A percentile compares a stretch with the other conserved stretches of the same genome.
Conservation (phyloP, 2,329 filamentous ascomycete species). For the Eutypella sp. region DNA sequence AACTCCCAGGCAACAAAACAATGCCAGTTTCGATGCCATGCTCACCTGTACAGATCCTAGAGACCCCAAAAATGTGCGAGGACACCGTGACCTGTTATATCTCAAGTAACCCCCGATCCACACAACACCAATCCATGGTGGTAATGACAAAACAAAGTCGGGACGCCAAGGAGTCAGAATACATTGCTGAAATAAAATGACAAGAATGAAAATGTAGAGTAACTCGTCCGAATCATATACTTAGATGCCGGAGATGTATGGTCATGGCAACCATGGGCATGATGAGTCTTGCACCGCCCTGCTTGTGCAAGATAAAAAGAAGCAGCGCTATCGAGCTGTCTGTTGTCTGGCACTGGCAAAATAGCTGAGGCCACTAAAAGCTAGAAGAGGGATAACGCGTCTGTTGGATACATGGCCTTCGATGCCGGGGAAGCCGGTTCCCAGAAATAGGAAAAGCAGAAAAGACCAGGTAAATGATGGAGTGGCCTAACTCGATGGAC, state of each 20-base stretch:
- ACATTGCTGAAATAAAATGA: slow-evolving; percentile 21
- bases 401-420: slow-evolving; percentile 9
- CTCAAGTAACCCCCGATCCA: neutral
- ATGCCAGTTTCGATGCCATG: neutral
- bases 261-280: slow-evolving; percentile 20
- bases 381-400: neutral
- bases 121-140: slow-evolving; percentile 3
- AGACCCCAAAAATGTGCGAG: no score
- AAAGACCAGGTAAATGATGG: slow-evolving; percentile 3
- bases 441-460: neutral
- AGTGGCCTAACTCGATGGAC: slow-evolving; percentile 14
- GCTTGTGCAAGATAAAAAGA: no score
- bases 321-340: no score
- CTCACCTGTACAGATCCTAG: no score
- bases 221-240: slow-evolving; percentile 14
- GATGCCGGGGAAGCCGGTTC: slow-evolving; percentile 15
- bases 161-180: slow-evolving; percentile 17
- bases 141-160: slow-evolving; percentile 15
- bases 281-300: no score
- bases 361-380: no score
- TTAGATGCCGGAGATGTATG: slow-evolving; percentile 24
- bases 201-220: slow-evolving; percentile 16
- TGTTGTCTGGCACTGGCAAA: no score
- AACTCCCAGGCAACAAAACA: neutral
- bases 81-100: neutral